Conservation (phyloP, 768 basidiomycete genomes). For the Tricholoma matsutake region DNA sequence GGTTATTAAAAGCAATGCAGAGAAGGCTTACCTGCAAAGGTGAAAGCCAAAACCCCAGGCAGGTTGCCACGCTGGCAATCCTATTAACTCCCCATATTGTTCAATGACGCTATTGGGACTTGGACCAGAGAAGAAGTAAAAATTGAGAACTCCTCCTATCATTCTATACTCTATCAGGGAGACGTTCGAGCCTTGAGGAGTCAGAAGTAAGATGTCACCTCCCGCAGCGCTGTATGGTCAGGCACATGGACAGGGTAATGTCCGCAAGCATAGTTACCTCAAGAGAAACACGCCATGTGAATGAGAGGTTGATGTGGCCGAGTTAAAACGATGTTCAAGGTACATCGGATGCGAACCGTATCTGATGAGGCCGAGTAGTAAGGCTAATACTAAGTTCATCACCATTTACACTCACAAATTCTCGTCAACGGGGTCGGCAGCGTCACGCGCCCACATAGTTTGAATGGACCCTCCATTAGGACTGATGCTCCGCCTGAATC, state of each 20-base stretch:
- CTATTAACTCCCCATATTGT: conserved; percentile 67
- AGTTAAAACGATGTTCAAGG: conserved; percentile 67
- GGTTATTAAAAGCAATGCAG: background rate
- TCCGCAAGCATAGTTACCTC: conserved; percentile 38
- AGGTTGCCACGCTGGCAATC: conserved; percentile 69
- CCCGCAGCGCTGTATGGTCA: conserved; percentile 51
- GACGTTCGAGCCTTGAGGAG: conserved; percentile 48
- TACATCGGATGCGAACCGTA: conserved; percentile 76
- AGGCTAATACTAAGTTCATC: background rate
- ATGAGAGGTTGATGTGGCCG: conserved; percentile 43
- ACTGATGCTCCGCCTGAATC: conserved; percentile 61
- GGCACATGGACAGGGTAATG: conserved; percentile 2
- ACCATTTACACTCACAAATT: conserved; percentile 48
- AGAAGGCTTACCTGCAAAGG: conserved; percentile 48
- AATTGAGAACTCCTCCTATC: conserved; percentile 73
- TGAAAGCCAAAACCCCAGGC: conserved; percentile 81
- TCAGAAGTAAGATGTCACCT: conserved; percentile 66
- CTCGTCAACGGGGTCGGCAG: conserved; percentile 59
- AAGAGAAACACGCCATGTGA: conserved; percentile 78
- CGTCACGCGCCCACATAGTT: conserved; percentile 65
- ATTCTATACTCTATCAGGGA: conserved; percentile 71
- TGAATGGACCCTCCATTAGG: conserved; percentile 58
- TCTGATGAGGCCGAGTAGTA: conserved; percentile 26
- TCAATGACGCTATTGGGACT: conserved; percentile 58
- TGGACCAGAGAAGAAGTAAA: conserved; percentile 73